Percentiles rank a stretch among this genome's conserved stretches.
Conservation (phyloP, 768 basidiomycete genomes). For the Lyophyllum decastes region DNA sequence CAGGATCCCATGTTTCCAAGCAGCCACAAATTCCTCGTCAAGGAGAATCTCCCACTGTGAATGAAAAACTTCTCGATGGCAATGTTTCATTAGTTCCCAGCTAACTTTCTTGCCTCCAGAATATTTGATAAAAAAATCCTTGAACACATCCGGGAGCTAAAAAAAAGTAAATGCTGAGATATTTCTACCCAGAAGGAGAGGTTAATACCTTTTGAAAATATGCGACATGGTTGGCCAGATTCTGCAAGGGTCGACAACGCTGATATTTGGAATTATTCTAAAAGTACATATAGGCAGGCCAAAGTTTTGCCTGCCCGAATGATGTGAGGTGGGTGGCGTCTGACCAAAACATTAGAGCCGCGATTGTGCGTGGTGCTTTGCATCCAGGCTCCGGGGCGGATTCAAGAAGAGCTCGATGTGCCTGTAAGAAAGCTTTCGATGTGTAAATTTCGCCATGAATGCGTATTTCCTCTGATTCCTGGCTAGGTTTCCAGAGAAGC, state of each 20-base stretch:
- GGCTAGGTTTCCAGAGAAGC: neutral
- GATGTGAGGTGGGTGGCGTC: neutral
- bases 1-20: conserved; percentile 24
- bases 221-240: too few species aligned
- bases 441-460: neutral
- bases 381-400: neutral
- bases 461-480: neutral
- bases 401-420: neutral
- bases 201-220: conserved; percentile 29
- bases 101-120: neutral
- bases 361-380: too few species aligned
- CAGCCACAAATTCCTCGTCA: conserved; percentile 24
- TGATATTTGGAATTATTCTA: too few species aligned
- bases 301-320: neutral
- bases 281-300: neutral
- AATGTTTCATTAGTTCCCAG: conserved; percentile 14
- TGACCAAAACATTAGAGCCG: too few species aligned
- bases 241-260: too few species aligned
- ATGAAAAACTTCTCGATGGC: conserved; percentile 28
- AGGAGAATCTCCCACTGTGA: conserved; percentile 24
- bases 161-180: too few species aligned
- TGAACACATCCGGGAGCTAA: conserved; percentile 8
- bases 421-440: neutral
- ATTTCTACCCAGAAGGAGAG: too few species aligned
- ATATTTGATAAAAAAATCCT: neutral